Percentiles rank a stretch among this genome's conserved stretches.
These are phyloP conservation scores for Cutaneotrichosporon daszewskae DNA, from an alignment of 1,284 basidiomycete genomes.

Conservation along the genomic window DNA sequence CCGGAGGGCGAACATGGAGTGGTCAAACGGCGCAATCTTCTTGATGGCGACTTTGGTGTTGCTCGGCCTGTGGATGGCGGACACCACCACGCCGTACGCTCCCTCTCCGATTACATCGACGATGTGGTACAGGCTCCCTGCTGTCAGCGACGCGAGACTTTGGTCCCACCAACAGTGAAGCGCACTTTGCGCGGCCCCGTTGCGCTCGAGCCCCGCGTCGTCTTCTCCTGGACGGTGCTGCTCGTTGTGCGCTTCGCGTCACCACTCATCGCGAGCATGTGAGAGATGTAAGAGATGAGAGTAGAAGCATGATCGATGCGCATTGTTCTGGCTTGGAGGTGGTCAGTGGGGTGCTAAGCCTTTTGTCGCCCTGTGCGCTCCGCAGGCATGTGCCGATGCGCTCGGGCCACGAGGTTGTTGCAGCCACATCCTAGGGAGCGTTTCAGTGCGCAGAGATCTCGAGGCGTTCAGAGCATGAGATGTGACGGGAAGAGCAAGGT, in stretches of 20 bases:
- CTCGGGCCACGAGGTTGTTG: neutral
- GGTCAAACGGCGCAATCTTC: slow-evolving; percentile 88
- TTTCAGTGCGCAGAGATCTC: too few relatives aligned
- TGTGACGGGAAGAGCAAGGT: too few relatives aligned
- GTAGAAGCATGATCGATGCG: too few relatives aligned
- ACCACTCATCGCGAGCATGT: too few relatives aligned
- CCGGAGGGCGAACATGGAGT: slow-evolving; percentile 82
- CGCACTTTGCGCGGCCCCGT: slow-evolving; percentile 77
- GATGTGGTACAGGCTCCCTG: slow-evolving; percentile 66
- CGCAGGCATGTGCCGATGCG: neutral
- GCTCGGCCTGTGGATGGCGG: slow-evolving; percentile 72
- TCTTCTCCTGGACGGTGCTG: slow-evolving; percentile 25
- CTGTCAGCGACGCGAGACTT: slow-evolving; percentile 9
- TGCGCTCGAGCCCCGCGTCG: slow-evolving; percentile 34
- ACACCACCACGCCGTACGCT: slow-evolving; percentile 68
- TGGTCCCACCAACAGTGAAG: slow-evolving; percentile 77
- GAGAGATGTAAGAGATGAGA: too few relatives aligned
- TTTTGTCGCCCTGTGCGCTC: too few relatives aligned
- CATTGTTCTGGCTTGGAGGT: too few relatives aligned
- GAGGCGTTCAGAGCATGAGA: too few relatives aligned
- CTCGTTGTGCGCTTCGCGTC: neutral
- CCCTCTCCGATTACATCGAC: slow-evolving; percentile 90
- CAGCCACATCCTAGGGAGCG: too few relatives aligned
- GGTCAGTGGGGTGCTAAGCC: too few relatives aligned
- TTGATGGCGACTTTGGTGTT: slow-evolving; percentile 80